Percentiles rank a stretch among this genome's conserved stretches.
Evolutionary conservation across 1,284 basidiomycete genomes (phyloP).

Genomic region (Golubevia pallescens): DNA sequence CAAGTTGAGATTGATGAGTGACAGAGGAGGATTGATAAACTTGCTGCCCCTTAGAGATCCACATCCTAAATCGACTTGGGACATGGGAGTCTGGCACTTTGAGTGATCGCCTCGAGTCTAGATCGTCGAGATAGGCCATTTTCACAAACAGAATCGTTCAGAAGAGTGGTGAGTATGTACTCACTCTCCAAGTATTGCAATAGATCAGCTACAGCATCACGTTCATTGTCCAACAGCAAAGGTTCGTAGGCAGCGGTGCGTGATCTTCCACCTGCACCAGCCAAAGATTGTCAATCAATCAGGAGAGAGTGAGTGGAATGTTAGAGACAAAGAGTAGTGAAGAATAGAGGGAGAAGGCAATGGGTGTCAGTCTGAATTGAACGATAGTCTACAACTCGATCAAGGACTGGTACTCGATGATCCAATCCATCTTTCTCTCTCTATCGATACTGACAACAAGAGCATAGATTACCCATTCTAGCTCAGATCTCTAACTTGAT

Average conservation of each 20-base stretch:
- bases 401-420: too few species aligned
- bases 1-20: too few species aligned
- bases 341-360: background rate
- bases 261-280: background rate
- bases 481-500: background rate
- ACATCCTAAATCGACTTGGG: too few species aligned
- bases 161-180: too few species aligned
- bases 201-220: conserved; percentile 96
- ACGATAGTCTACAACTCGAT: background rate
- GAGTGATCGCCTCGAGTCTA: too few species aligned
- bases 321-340: background rate
- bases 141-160: too few species aligned
- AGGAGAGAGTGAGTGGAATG: background rate
- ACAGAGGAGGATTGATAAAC: too few species aligned
- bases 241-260: conserved; percentile 71
- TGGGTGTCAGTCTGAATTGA: background rate
- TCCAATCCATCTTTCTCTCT: background rate
- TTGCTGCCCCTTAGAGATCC: too few species aligned
- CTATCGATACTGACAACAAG: background rate
- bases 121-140: too few species aligned
- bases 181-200: conserved; percentile 96
- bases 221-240: conserved; percentile 92
- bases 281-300: background rate
- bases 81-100: too few species aligned
- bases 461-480: background rate